Evolutionary conservation across 208 protist genomes (phyloP).

Genomic region (Trypanosoma vivax): DNA sequence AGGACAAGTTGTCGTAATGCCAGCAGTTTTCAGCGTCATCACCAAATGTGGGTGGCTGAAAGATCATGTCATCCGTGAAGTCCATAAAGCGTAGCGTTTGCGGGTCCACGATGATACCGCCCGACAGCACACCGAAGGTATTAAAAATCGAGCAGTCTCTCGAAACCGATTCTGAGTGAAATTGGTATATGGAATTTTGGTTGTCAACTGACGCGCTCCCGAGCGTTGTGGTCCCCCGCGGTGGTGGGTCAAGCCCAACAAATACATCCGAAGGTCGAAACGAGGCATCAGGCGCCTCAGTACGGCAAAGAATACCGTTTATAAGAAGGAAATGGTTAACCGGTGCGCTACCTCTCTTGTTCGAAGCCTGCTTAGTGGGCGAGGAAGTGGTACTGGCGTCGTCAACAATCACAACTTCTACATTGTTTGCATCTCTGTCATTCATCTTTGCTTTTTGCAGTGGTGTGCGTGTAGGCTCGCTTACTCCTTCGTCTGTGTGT

Average conservation of each 20-base stretch:
- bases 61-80: constrained; percentile 28
- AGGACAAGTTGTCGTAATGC: constrained; percentile 4
- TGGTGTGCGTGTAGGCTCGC: background rate
- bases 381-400: too few relatives aligned
- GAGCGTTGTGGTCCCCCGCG: constrained; percentile 2
- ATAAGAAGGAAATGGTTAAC: constrained; percentile 41
- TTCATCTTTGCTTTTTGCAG: background rate
- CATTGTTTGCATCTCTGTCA: background rate
- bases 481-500: background rate
- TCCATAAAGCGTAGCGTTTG: constrained; percentile 30
- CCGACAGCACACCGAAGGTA: constrained; percentile 51
- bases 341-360: constrained; percentile 1
- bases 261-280: constrained; percentile 73
- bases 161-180: background rate
- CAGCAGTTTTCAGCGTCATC: constrained; percentile 5
- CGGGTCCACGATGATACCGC: constrained; percentile 53
- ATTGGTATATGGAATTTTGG: background rate
- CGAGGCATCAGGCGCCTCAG: constrained; percentile 27
- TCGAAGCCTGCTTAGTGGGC: background rate
- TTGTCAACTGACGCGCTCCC: background rate
- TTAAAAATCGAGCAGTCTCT: constrained; percentile 54
- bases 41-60: constrained; percentile 13
- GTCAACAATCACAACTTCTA: too few relatives aligned
- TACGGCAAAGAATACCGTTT: constrained; percentile 67
- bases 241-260: constrained; percentile 23